Percentiles rank a stretch among this genome's conserved stretches.
Evolutionary conservation across 768 basidiomycete species (phyloP).

Genomic region (Auricularia heimuer): DNA sequence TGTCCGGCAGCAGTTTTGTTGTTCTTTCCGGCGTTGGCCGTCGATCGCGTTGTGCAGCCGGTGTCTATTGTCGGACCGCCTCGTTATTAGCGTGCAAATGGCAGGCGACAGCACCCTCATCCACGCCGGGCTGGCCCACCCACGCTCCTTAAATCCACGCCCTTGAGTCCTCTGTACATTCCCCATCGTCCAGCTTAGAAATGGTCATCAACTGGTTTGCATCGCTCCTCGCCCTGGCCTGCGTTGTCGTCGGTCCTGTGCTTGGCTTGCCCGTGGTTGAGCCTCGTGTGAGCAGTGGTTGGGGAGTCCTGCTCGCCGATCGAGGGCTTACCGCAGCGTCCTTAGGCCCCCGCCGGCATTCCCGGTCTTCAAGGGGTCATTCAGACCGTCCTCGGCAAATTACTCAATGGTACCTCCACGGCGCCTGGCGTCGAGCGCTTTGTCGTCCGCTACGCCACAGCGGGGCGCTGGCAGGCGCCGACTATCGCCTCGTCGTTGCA

Average conservation of each 20-base stretch:
- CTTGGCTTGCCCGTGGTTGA: neutral
- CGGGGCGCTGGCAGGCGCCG: constrained; percentile 51
- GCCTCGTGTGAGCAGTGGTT: neutral
- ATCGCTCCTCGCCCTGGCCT: neutral
- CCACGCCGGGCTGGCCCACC: neutral
- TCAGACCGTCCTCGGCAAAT: neutral
- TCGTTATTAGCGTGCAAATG: too few species aligned
- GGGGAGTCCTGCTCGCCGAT: too few species aligned
- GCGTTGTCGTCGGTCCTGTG: neutral
- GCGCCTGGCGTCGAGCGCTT: constrained; percentile 44
- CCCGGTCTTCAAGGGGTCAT: too few species aligned
- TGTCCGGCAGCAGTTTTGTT: neutral
- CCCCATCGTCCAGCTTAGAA: too few species aligned
- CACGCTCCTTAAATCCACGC: neutral
- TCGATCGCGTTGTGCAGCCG: neutral
- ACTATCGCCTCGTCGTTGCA: constrained; percentile 44
- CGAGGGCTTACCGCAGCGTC: too few species aligned
- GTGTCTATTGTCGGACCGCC: neutral
- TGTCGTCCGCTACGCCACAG: constrained; percentile 56
- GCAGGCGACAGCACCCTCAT: too few species aligned
- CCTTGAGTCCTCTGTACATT: too few species aligned
- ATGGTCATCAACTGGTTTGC: neutral
- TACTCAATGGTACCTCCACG: constrained; percentile 1
- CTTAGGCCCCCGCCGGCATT: too few species aligned
- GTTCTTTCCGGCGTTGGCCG: neutral